A percentile compares a stretch with the other conserved stretches of the same genome.
Evolutionary conservation across 1,284 basidiomycete genomes (phyloP).

Genomic region (Tausonia pullulans): DNA sequence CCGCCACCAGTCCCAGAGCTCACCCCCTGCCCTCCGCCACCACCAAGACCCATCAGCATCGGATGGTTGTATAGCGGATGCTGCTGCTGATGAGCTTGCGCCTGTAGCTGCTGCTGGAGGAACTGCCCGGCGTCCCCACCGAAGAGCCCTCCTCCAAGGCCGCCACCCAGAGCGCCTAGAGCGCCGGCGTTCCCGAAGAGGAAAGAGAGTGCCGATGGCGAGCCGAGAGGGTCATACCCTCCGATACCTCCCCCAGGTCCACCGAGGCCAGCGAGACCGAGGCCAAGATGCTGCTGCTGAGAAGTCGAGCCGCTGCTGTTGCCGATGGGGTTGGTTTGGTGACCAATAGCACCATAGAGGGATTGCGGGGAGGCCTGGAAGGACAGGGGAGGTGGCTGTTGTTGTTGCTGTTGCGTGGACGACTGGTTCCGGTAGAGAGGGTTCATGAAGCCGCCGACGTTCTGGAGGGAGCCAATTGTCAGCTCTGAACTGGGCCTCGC

Average conservation of each 20-base stretch:
- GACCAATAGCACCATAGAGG: neutral
- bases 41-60: neutral
- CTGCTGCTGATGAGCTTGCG: conserved; percentile 1
- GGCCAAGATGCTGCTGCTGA: neutral
- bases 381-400: neutral
- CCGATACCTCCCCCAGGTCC: too few relatives aligned
- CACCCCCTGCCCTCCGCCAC: too few relatives aligned
- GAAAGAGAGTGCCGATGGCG: too few relatives aligned
- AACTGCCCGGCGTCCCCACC: neutral
- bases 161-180: too few relatives aligned
- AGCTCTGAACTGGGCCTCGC: too few relatives aligned
- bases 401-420: neutral
- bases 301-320: neutral
- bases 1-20: too few relatives aligned
- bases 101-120: neutral
- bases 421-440: neutral
- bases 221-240: too few relatives aligned
- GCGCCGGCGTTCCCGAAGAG: too few relatives aligned
- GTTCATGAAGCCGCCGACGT: neutral
- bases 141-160: too few relatives aligned
- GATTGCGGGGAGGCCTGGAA: neutral
- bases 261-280: too few relatives aligned
- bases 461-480: neutral
- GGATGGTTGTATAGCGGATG: conserved; percentile 11
- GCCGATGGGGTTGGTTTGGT: neutral